These are phyloP conservation scores for Nicotiana tomentosiformis DNA, from an alignment of 257 asterid genomes.

Conservation along the genomic window DNA sequence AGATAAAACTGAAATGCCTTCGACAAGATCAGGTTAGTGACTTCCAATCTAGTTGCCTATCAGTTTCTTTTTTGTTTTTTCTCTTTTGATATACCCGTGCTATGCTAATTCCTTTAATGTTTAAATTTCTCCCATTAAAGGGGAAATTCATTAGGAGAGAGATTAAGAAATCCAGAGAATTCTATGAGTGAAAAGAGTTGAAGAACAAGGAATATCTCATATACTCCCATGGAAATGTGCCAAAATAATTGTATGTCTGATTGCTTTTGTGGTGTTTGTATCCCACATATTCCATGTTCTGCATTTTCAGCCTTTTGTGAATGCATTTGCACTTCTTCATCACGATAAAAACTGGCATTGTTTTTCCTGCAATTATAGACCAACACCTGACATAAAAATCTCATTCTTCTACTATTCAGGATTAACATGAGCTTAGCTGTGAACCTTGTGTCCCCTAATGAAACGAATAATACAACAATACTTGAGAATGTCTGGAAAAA, in stretches of 20 bases:
- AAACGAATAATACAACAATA: background rate
- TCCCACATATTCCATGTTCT: background rate
- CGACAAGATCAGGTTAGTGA: slow-evolving; percentile 69
- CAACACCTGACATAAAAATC: background rate
- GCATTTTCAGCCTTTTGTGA: background rate
- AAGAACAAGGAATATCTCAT: background rate
- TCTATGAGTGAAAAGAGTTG: background rate
- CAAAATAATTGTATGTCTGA: background rate
- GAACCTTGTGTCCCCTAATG: background rate
- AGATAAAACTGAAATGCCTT: slow-evolving; percentile 77
- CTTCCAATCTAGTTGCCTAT: slow-evolving; percentile 11
- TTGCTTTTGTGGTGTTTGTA: background rate
- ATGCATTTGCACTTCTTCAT: background rate
- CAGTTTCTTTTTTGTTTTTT: background rate
- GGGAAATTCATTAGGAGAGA: background rate
- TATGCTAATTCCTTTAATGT: background rate
- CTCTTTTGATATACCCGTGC: background rate
- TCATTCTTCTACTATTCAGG: background rate
- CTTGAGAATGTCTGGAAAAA: background rate
- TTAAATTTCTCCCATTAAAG: background rate
- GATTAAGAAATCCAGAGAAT: background rate
- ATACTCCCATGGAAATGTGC: background rate
- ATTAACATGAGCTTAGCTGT: background rate
- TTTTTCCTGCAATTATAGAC: background rate
- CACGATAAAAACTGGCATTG: background rate